Base-by-base conservation (phyloP, 805 yeast species). In the Hanseniaspora pseudoguilliermondii region DNA sequence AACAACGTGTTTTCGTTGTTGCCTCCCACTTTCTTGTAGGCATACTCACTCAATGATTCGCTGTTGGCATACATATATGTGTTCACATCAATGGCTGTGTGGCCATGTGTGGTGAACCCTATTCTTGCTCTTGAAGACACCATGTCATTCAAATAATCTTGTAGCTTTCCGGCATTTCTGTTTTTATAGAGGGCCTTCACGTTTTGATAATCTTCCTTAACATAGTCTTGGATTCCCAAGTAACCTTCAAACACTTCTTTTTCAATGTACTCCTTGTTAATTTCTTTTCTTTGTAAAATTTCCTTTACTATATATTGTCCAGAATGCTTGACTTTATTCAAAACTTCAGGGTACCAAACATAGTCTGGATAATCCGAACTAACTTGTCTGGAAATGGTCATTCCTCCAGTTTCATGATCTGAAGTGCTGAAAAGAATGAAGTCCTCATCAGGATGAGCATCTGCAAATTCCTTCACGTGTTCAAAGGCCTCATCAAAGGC, bases 61-160 rank as follows among this genome's bases (percentile, higher is more conserved):
- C 76, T 79, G 62, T 83, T 83, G 35, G 89, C 77, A 66, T 83
- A 77, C 0, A 84, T 96, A 66, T 90, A 90, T 49, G 91, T 85
- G 64, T 91, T 90, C 39, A 90, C 96, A 69, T 90, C 97, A 16
- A 90, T 96, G 0, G 96, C 96, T 21, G 95, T 83, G 68, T 90
- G 97, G 34, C 97, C 97, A 64, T 88, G 95, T 0, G 97, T 90
- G 10, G 95, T 76, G 96, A 96, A 90, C n/a, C 96, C 97, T 18
- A 88, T 80, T 68, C 85, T 85, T 0, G 97, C 88, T 60, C 95
- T 79, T n/a, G 70, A 64, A 0, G 95, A 84, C 11, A 88, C 77
- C 77, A 90, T 77, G 55, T 81, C 75, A 64, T 86, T 84, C 57
- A 88, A 68, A 41, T 74, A 70, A 58, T 80, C 80, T 58, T 67